Conservation (phyloP, 352 stramenopile genomes). For the Phytopythium cucurbitacearum region DNA sequence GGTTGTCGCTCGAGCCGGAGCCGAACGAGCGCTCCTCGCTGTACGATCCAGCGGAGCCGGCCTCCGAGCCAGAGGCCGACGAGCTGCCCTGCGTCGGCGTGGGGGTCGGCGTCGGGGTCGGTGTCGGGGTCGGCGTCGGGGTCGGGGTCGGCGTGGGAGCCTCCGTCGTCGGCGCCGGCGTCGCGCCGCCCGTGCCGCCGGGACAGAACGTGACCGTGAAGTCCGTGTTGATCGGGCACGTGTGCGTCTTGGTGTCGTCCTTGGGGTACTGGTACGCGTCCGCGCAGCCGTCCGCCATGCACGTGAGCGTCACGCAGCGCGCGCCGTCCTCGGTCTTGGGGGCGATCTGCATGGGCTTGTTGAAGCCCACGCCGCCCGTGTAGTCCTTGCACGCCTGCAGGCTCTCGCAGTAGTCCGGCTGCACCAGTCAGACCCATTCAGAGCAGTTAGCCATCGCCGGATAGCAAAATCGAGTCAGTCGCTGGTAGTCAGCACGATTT, state of each 20-base stretch:
- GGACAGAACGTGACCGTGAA: conserved; percentile 66
- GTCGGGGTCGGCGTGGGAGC: conserved; percentile 23
- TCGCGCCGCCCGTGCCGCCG: conserved; percentile 24
- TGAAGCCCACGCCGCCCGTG: conserved; percentile 63
- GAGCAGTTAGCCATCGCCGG: conserved; percentile 9
- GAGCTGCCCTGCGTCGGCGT: conserved; percentile 19
- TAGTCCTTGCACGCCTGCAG: conserved; percentile 50
- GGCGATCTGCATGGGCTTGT: conserved; percentile 59
- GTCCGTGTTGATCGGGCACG: conserved; percentile 36
- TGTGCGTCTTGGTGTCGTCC: conserved; percentile 71
- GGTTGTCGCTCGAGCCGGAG: conserved; percentile 11
- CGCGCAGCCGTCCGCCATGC: conserved; percentile 39
- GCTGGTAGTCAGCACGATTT: conserved; percentile 6
- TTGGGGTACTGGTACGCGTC: conserved; percentile 68
- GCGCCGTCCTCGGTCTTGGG: conserved; percentile 24
- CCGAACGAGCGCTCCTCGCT: conserved; percentile 7
- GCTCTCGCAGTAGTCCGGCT: conserved; percentile 55
- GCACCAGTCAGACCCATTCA: conserved; percentile 1
- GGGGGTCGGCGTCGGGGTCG: conserved; percentile 26
- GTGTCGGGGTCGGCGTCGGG: conserved; percentile 21
- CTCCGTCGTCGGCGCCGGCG: conserved; percentile 12
- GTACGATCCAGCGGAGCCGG: conserved; percentile 11
- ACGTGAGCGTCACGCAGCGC: conserved; percentile 48
- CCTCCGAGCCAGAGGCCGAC: conserved; percentile 11
- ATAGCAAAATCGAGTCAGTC: neutral